phyloP scores from a whole-genome alignment of 257 asterid species.

The Ilex asprella region DNA sequence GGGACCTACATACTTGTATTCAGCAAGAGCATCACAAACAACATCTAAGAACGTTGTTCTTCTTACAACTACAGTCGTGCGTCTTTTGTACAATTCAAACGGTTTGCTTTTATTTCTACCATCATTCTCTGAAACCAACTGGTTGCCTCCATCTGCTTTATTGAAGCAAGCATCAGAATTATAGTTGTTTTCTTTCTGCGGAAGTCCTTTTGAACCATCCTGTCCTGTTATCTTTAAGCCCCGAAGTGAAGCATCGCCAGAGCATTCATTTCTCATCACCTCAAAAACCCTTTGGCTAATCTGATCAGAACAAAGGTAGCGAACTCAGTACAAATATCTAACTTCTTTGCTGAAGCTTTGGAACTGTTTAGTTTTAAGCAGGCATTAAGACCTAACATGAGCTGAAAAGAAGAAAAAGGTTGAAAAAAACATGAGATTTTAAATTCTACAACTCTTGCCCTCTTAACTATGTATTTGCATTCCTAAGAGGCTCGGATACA shows the following conservation, averaged over 20 bases:
- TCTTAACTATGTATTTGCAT: no score
- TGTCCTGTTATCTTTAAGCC: slow-evolving; percentile 22
- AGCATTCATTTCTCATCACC: slow-evolving; percentile 47
- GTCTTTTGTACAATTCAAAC: slow-evolving; percentile 85
- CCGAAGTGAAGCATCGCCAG: slow-evolving; percentile 35
- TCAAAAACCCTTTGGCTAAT: slow-evolving; percentile 81
- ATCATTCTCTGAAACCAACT: slow-evolving; percentile 22
- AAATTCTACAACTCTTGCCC: neutral
- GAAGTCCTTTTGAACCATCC: slow-evolving; percentile 35
- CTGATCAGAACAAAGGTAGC: slow-evolving; percentile 28
- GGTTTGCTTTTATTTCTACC: slow-evolving; percentile 44
- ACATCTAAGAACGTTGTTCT: slow-evolving; percentile 69
- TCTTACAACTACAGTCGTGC: slow-evolving; percentile 66
- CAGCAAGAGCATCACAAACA: slow-evolving; percentile 79
- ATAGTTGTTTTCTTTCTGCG: slow-evolving; percentile 32
- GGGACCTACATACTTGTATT: slow-evolving; percentile 92
- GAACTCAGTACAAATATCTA: no score
- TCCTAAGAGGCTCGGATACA: no score
- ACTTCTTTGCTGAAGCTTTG: no score
- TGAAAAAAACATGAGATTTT: neutral
- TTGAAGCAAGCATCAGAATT: slow-evolving; percentile 25
- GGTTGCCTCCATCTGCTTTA: slow-evolving; percentile 22
- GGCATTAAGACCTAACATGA: neutral
- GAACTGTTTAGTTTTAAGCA: neutral
- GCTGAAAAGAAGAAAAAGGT: no score